phyloP scores from a whole-genome alignment of 768 basidiomycete species.

The Trametes gibbosa region DNA sequence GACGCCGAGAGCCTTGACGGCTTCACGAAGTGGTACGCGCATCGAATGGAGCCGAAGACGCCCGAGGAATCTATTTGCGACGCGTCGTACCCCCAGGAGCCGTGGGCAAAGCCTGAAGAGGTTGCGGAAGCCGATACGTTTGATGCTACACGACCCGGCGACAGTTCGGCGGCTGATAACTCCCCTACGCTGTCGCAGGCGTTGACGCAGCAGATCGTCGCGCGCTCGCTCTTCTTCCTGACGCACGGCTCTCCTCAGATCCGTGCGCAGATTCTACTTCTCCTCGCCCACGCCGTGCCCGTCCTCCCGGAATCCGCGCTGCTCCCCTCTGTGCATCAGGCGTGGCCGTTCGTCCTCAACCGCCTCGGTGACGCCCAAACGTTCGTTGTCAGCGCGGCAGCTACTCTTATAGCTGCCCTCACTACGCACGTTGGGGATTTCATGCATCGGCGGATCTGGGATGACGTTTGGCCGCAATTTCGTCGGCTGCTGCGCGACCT shows the following conservation, averaged over 20 bases:
- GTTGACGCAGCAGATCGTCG: constrained; percentile 81
- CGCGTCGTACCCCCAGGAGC: constrained; percentile 52
- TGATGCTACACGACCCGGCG: constrained; percentile 24
- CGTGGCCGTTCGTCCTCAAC: constrained; percentile 94
- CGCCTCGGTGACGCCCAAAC: constrained; percentile 70
- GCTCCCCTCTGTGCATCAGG: constrained; percentile 79
- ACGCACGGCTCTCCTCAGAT: constrained; percentile 87
- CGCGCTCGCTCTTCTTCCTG: constrained; percentile 85
- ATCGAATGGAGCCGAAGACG: constrained; percentile 38
- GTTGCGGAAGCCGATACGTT: constrained; percentile 25
- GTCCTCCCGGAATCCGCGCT: constrained; percentile 72
- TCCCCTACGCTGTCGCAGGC: constrained; percentile 68
- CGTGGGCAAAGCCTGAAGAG: constrained; percentile 47
- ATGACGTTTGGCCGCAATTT: constrained; percentile 92
- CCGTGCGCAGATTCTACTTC: constrained; percentile 74
- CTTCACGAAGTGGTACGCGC: constrained; percentile 66
- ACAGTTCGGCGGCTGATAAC: constrained; percentile 42
- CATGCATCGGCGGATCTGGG: constrained; percentile 84
- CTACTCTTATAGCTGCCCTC: constrained; percentile 69
- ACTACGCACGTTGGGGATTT: constrained; percentile 73
- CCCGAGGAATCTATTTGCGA: constrained; percentile 35
- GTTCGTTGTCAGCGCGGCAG: constrained; percentile 79
- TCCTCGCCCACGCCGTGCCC: constrained; percentile 72
- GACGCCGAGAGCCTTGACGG: constrained; percentile 39
- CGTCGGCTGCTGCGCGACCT: constrained; percentile 55